These are phyloP conservation scores for Cadophora sp. DNA, from an alignment of 2,329 filamentous ascomycete species.

Conservation along the genomic window DNA sequence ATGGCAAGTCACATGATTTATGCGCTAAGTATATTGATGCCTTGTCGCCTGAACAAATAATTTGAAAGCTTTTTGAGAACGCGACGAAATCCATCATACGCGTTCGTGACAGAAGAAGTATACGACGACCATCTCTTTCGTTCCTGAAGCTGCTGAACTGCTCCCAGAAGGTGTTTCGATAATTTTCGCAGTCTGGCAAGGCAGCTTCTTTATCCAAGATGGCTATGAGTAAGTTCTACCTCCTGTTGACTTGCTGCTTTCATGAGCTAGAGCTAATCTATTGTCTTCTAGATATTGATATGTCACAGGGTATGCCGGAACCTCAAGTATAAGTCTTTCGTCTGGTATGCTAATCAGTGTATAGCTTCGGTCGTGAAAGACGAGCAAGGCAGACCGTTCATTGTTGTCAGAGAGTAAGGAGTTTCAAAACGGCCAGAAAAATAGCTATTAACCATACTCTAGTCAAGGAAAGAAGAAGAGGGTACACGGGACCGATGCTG, in stretches of 20 bases:
- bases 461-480: conserved; percentile 98
- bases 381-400: conserved; percentile 96
- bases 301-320: conserved; percentile 74
- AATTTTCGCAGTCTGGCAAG: conserved; percentile 28
- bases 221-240: conserved; percentile 62
- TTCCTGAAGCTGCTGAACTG: conserved; percentile 13
- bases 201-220: conserved; percentile 50
- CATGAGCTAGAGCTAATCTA: conserved; percentile 37
- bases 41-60: conserved; percentile 25
- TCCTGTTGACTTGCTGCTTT: conserved; percentile 24
- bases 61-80: conserved; percentile 23
- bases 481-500: conserved; percentile 93
- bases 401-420: conserved; percentile 94
- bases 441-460: conserved; percentile 37
- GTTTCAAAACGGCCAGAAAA: conserved; percentile 23
- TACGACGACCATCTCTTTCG: not conserved
- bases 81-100: conserved; percentile 19
- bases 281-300: conserved; percentile 71
- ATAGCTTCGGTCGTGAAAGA: conserved; percentile 85
- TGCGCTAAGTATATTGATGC: conserved; percentile 17
- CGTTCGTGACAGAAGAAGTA: conserved; percentile 11
- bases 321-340: not conserved
- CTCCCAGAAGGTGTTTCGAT: conserved; percentile 1
- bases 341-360: conserved; percentile 34
- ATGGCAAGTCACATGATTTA: not conserved